Evolutionary conservation across 768 basidiomycete genomes (phyloP), one percentile per base, ranked within the genome.

Genomic region (Lactarius indigo): DNA sequence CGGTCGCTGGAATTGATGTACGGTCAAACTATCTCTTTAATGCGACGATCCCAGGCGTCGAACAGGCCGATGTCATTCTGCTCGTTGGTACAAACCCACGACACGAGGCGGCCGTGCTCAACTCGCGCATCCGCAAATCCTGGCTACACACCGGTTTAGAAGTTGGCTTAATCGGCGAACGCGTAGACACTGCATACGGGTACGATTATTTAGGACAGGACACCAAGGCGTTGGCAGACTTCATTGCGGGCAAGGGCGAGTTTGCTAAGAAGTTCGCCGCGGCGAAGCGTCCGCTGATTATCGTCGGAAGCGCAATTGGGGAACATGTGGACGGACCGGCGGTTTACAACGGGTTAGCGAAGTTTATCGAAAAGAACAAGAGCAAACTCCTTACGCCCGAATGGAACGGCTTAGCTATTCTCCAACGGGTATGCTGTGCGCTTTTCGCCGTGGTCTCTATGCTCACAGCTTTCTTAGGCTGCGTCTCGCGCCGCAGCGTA

Each of bases 1-100:
- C 95, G 5, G 83, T 85, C 0, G 87, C 91, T 69, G 91, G 92
- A 59, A 84, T 96, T 68, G 96, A 98, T 72, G 81, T 96, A 63
- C 92, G 97, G 65, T 92, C 94, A 17, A 98, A 96, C 80, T 98
- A 97, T 78, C 87, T 96, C 44, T 97, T 99, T 84, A 98, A 98
- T 79, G 82, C 90, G 10, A 93, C 91, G 28, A 94, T 99, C 65
- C 88, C 94, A 31, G 91, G 91, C 28, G 83, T 96, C 31, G 97
- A 97, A 74, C 81, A 88, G 56, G 96, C 97, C 28, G 97, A 99
- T 72, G 92, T 80, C 23, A 92, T 99, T 70, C 86, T 98, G 9
- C 85, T 99, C 33, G 87, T 98, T 71, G 97, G 96, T 64, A 97
- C 95, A 52, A 97, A 98, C 79, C 96, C 96, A 12, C 84, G 97